Evolutionary conservation across 106 monocot genomes (phyloP).

Genomic region (Platanthera zijinensis): DNA sequence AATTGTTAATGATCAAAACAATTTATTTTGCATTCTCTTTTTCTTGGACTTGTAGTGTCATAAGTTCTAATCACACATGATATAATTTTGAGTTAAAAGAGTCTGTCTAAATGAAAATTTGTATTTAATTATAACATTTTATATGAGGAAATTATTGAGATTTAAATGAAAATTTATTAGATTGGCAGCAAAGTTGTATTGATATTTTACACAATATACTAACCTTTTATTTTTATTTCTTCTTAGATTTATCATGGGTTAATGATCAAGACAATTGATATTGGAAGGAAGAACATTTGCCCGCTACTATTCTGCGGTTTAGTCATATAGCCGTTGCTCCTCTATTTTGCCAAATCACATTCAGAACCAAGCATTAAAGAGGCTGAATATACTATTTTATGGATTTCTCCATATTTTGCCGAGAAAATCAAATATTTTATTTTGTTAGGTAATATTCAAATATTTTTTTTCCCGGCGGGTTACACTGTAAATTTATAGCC

Average conservation of each 20-base stretch:
- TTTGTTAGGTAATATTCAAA: not conserved
- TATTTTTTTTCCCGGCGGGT: not conserved
- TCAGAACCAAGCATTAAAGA: not conserved
- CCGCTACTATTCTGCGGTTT: not conserved
- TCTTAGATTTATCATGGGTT: slow-evolving; percentile 33
- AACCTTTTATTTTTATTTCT: too few relatives aligned
- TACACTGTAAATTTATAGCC: slow-evolving; percentile 15
- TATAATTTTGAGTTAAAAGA: not conserved
- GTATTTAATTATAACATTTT: not conserved
- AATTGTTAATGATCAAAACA: not conserved
- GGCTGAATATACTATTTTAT: not conserved
- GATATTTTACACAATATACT: not conserved
- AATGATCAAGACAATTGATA: slow-evolving; percentile 28
- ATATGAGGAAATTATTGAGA: not conserved
- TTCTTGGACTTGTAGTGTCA: not conserved
- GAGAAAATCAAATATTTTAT: not conserved
- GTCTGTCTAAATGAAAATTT: not conserved
- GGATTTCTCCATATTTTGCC: not conserved
- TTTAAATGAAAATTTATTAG: too few relatives aligned
- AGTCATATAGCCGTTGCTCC: too few relatives aligned
- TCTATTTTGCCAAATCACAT: not conserved
- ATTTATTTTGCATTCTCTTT: too few relatives aligned
- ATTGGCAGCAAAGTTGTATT: not conserved
- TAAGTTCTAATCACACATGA: not conserved
- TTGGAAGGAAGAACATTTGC: not conserved